Evolutionary conservation across 2,329 filamentous ascomycete genomes (phyloP).

Genomic region (Fusarium buharicum): DNA sequence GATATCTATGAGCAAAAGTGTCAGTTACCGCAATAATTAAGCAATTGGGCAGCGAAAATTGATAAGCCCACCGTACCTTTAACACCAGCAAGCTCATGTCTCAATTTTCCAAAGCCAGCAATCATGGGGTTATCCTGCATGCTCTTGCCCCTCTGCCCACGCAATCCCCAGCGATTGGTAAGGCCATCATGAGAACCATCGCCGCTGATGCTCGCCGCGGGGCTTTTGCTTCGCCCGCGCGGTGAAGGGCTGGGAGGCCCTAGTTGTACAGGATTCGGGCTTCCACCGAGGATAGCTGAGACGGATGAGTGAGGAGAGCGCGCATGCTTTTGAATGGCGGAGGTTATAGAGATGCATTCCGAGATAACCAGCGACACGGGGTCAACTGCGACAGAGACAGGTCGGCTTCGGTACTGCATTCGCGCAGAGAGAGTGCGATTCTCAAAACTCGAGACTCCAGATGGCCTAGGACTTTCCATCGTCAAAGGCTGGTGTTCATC

Average conservation of each 20-base stretch:
- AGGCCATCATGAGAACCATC: slow-evolving; percentile 67
- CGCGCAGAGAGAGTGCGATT: slow-evolving; percentile 52
- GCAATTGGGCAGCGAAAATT: neutral
- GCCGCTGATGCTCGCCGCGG: slow-evolving; percentile 48
- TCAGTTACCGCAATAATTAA: slow-evolving; percentile 21
- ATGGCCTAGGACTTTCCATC: slow-evolving; percentile 43
- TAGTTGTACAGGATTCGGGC: slow-evolving; percentile 67
- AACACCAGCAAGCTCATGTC: slow-evolving; percentile 86
- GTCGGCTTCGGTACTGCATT: slow-evolving; percentile 69
- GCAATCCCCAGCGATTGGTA: slow-evolving; percentile 88
- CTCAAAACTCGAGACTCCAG: slow-evolving; percentile 35
- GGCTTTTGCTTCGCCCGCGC: slow-evolving; percentile 56
- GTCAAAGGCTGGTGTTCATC: slow-evolving; percentile 44
- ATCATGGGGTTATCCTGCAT: slow-evolving; percentile 98
- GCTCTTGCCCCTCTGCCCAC: slow-evolving; percentile 95
- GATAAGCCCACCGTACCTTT: slow-evolving; percentile 66
- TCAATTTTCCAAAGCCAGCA: slow-evolving; percentile 89
- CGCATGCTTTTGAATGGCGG: slow-evolving; percentile 96
- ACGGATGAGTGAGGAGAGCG: slow-evolving; percentile 97
- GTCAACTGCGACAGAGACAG: slow-evolving; percentile 84
- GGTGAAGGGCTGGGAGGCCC: slow-evolving; percentile 58
- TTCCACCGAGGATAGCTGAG: slow-evolving; percentile 90
- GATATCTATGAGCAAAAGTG: slow-evolving; percentile 70
- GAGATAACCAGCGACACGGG: slow-evolving; percentile 94
- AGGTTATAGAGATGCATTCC: slow-evolving; percentile 98